Percentiles rank a stretch among this genome's conserved stretches.
These are phyloP conservation scores for Xylariales sp. DNA, from an alignment of 2,329 filamentous ascomycete genomes.

Conservation along the genomic window DNA sequence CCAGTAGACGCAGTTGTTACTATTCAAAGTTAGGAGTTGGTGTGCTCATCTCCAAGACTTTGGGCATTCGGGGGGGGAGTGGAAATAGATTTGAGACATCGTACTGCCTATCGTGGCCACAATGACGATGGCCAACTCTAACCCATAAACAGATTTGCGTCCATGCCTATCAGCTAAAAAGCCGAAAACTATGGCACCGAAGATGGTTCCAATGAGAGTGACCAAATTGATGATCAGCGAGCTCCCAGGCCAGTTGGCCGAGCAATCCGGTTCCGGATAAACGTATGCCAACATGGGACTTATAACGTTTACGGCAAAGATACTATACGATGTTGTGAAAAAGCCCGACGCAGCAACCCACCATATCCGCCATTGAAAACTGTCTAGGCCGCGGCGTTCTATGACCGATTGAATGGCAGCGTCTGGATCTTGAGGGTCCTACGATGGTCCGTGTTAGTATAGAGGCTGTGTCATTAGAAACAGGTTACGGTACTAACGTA, in stretches of 20 bases:
- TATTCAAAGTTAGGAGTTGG: constrained; percentile 1
- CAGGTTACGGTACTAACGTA: constrained; percentile 33
- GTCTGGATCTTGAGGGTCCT: constrained; percentile 43
- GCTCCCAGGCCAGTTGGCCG: constrained; percentile 6
- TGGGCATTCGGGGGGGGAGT: background rate
- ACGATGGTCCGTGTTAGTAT: constrained; percentile 4
- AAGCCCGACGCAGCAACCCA: constrained; percentile 46
- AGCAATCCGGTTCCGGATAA: constrained; percentile 36
- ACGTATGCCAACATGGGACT: constrained; percentile 39
- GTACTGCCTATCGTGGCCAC: constrained; percentile 63
- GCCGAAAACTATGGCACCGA: constrained; percentile 65
- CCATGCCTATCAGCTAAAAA: constrained; percentile 66
- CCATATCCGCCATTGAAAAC: constrained; percentile 44
- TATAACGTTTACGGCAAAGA: constrained; percentile 48
- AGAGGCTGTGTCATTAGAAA: background rate
- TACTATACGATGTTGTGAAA: constrained; percentile 54
- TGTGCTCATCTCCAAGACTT: background rate
- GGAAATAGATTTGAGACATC: background rate
- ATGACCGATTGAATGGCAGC: constrained; percentile 41
- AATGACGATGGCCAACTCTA: constrained; percentile 66
- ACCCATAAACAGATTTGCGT: constrained; percentile 66
- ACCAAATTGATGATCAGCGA: constrained; percentile 56
- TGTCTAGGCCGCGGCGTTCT: constrained; percentile 41
- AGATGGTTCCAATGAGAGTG: constrained; percentile 63
- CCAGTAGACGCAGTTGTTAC: constrained; percentile 41